Evolutionary conservation across 805 yeast genomes (phyloP).

Genomic region (Wickerhamiella dianesei): DNA sequence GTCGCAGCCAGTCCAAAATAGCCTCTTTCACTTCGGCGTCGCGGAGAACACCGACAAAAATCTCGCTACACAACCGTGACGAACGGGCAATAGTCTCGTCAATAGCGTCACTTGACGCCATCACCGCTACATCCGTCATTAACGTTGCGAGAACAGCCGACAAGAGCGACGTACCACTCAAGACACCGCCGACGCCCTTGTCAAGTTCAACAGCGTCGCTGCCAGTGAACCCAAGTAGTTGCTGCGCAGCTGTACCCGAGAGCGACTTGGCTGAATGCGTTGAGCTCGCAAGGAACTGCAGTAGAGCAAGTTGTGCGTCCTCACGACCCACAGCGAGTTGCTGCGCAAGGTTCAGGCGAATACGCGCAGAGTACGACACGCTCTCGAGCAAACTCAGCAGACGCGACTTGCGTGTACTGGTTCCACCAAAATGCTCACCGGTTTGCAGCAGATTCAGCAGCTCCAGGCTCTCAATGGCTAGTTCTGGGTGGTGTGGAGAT

Average conservation of each 20-base stretch:
- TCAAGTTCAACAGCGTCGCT: constrained; percentile 35
- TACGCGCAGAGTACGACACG: constrained; percentile 63
- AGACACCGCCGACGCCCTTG: constrained; percentile 36
- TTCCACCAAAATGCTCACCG: constrained; percentile 34
- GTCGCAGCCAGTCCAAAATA: constrained; percentile 41
- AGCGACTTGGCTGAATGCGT: constrained; percentile 21
- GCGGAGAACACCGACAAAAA: constrained; percentile 48
- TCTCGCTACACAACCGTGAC: constrained; percentile 33
- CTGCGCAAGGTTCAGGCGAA: constrained; percentile 31
- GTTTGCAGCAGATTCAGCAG: constrained; percentile 40
- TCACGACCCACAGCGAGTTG: background rate
- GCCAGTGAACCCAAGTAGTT: constrained; percentile 62
- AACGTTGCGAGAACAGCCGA: constrained; percentile 40
- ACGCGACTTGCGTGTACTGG: constrained; percentile 37
- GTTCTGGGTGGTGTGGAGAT: constrained; percentile 29
- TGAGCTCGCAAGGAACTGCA: constrained; percentile 43
- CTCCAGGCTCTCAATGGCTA: constrained; percentile 42
- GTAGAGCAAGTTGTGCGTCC: constrained; percentile 40
- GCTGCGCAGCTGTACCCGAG: constrained; percentile 47
- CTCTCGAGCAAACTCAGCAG: constrained; percentile 59
- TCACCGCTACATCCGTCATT: constrained; percentile 32
- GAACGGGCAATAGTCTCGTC: constrained; percentile 40
- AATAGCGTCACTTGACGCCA: constrained; percentile 19
- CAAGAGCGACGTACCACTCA: constrained; percentile 43
- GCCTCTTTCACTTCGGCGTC: constrained; percentile 40